Conservation (phyloP, 2,329 filamentous ascomycete species). For the Monosporascus sp. region DNA sequence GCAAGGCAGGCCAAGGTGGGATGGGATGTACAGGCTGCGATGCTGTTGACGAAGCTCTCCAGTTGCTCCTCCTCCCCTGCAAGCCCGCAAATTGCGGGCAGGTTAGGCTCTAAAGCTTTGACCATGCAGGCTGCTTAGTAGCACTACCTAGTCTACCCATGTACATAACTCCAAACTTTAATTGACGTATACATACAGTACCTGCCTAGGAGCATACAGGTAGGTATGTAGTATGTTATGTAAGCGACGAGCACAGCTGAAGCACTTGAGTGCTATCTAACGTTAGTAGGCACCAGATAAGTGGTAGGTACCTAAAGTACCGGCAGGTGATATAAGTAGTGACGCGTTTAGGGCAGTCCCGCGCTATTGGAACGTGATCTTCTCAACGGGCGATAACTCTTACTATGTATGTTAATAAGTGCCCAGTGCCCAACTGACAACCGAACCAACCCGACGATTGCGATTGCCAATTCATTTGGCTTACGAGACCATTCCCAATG, state of each 20-base stretch:
- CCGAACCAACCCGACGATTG: slow-evolving; percentile 3
- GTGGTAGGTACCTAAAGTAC: not conserved
- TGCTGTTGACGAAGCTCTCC: slow-evolving; percentile 26
- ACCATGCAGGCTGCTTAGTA: not conserved
- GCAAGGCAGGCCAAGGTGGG: slow-evolving; percentile 5
- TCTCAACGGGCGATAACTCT: not conserved
- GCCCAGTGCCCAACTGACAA: not conserved
- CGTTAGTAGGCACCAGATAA: not conserved
- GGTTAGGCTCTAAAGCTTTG: not conserved
- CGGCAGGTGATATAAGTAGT: not conserved
- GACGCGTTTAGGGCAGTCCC: not conserved
- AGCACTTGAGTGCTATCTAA: not conserved
- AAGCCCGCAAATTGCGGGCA: not conserved
- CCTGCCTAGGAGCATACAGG: too few relatives aligned
- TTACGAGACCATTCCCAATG: slow-evolving; percentile 16
- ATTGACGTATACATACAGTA: too few relatives aligned
- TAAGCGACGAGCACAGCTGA: too few relatives aligned
- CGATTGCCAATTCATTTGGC: slow-evolving; percentile 4
- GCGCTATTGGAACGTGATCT: not conserved
- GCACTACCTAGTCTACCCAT: too few relatives aligned
- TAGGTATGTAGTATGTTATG: too few relatives aligned
- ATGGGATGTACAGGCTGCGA: slow-evolving; percentile 22
- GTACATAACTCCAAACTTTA: too few relatives aligned
- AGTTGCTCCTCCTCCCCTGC: too few relatives aligned
- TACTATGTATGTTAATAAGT: not conserved